Evolutionary conservation across 2,329 filamentous ascomycete genomes (phyloP).

Genomic region (Aspergillus phoenicis): DNA sequence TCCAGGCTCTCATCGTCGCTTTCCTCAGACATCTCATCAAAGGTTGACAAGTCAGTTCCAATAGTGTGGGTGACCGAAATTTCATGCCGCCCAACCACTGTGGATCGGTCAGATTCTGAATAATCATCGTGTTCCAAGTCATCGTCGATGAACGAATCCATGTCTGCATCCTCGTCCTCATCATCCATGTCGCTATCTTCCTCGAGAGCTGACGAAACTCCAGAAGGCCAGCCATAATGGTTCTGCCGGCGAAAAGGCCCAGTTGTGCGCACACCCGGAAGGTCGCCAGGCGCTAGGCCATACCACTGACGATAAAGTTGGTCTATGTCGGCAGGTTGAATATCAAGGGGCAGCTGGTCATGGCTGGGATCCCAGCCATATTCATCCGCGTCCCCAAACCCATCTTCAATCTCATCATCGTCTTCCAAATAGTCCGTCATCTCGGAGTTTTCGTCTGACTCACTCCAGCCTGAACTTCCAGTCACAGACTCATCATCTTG

Average conservation of each 20-base stretch:
- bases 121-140: conserved; percentile 27
- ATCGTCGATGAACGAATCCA: conserved; percentile 41
- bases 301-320: conserved; percentile 6
- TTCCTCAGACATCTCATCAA: conserved; percentile 14
- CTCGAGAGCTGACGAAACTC: conserved; percentile 13
- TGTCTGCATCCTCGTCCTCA: conserved; percentile 36
- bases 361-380: conserved; percentile 23
- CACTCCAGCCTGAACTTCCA: conserved; percentile 46
- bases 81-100: conserved; percentile 32
- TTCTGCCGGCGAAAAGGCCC: not conserved
- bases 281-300: not conserved
- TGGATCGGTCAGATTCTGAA: conserved; percentile 37
- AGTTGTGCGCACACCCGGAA: not conserved
- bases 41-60: not conserved
- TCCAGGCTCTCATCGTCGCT: conserved; percentile 20
- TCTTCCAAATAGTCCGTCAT: conserved; percentile 46
- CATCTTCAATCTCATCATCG: conserved; percentile 31
- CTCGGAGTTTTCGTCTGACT: conserved; percentile 46
- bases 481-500: conserved; percentile 47
- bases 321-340: conserved; percentile 19
- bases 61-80: conserved; percentile 3
- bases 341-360: conserved; percentile 15
- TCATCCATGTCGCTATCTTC: conserved; percentile 29
- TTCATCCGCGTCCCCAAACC: conserved; percentile 34
- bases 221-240: conserved; percentile 3